phyloP scores from a whole-genome alignment of 805 yeast species.

The Dipodascus geniculatus region DNA sequence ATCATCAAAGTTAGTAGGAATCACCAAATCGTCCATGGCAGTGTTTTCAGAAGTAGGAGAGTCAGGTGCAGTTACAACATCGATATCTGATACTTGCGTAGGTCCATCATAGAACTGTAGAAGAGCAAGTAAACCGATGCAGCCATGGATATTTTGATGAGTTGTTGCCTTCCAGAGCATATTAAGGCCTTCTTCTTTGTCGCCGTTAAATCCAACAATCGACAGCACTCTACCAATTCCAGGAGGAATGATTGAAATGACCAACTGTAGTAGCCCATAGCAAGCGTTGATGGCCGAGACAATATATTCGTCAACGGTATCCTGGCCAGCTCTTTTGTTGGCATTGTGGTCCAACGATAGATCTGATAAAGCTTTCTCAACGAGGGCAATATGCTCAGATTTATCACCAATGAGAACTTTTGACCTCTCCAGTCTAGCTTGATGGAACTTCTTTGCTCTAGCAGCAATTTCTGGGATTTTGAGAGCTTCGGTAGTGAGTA shows the following conservation, averaged over 20 bases:
- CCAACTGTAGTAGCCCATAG: slow-evolving; percentile 86
- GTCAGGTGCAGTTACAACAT: slow-evolving; percentile 23
- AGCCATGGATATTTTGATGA: slow-evolving; percentile 83
- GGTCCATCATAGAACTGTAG: slow-evolving; percentile 93
- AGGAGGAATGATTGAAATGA: slow-evolving; percentile 84
- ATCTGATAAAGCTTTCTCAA: neutral
- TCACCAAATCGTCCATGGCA: neutral
- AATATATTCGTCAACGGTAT: slow-evolving; percentile 73
- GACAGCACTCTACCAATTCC: slow-evolving; percentile 84
- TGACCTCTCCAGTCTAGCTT: neutral
- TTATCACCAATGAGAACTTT: neutral
- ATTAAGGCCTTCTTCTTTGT: slow-evolving; percentile 68
- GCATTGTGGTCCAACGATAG: neutral
- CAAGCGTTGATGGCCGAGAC: slow-evolving; percentile 85
- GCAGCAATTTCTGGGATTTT: slow-evolving; percentile 3
- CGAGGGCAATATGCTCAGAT: neutral
- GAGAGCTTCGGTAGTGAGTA: neutral
- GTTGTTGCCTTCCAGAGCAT: slow-evolving; percentile 84
- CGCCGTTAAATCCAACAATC: slow-evolving; percentile 84
- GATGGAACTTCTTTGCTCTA: neutral
- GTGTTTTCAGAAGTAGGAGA: slow-evolving; percentile 14
- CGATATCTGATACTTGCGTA: slow-evolving; percentile 84
- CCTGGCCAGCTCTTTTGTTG: slow-evolving; percentile 8
- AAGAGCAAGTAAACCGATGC: slow-evolving; percentile 73
- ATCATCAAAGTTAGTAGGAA: slow-evolving; percentile 13